A percentile compares a stretch with the other conserved stretches of the same genome.
These are phyloP conservation scores for Colletotrichum euphorbiae DNA, from an alignment of 2,329 filamentous ascomycete genomes.

Conservation along the genomic window DNA sequence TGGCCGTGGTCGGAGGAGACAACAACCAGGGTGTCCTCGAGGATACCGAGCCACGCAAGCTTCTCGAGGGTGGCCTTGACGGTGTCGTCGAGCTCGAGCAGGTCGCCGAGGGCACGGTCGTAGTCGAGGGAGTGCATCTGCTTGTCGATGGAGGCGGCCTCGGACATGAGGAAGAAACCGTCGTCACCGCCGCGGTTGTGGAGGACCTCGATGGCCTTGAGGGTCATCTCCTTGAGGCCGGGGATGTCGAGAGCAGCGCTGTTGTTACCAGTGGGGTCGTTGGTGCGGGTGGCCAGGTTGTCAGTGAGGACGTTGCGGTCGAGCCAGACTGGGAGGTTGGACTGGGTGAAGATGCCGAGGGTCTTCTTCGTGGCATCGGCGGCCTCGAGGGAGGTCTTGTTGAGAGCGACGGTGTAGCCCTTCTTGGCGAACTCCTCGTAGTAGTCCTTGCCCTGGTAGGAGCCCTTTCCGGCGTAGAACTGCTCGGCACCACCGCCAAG, in stretches of 20 bases:
- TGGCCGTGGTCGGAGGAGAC: conserved; percentile 92
- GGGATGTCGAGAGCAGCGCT: conserved; percentile 78
- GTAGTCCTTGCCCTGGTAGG: conserved; percentile 80
- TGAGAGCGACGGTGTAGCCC: conserved; percentile 77
- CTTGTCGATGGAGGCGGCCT: conserved; percentile 89
- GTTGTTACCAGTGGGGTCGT: conserved; percentile 75
- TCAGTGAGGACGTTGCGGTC: conserved; percentile 84
- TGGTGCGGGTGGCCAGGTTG: conserved; percentile 74
- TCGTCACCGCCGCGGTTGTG: conserved; percentile 72
- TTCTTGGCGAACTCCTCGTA: conserved; percentile 80
- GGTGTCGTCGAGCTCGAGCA: conserved; percentile 88
- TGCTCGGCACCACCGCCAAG: conserved; percentile 87
- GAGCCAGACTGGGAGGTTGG: conserved; percentile 85
- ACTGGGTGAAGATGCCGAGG: conserved; percentile 81
- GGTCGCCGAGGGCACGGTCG: conserved; percentile 84
- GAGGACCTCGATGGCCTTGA: conserved; percentile 87
- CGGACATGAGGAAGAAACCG: conserved; percentile 89
- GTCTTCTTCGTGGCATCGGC: conserved; percentile 70
- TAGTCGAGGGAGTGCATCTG: conserved; percentile 90
- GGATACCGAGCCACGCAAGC: conserved; percentile 72
- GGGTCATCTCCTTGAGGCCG: conserved; percentile 88
- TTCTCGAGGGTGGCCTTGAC: conserved; percentile 79
- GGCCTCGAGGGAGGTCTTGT: conserved; percentile 76
- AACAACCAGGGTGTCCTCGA: conserved; percentile 82
- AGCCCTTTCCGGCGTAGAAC: conserved; percentile 74